phyloP scores from a whole-genome alignment of 768 basidiomycete genomes.

The Butyriboletus loyo region DNA sequence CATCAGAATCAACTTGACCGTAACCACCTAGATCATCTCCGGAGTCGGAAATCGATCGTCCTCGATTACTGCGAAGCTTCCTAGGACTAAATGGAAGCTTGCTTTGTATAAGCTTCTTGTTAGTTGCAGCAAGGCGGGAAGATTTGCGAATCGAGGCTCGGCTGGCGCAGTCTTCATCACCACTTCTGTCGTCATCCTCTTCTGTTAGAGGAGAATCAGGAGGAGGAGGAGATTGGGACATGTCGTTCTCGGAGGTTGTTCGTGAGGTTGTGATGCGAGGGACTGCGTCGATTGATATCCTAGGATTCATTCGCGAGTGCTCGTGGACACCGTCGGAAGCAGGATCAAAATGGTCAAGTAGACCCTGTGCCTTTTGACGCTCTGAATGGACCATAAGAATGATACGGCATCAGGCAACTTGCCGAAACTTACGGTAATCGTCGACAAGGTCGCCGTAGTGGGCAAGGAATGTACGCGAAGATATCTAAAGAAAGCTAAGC shows the following conservation, averaged over 20 bases:
- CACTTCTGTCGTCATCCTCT: slow-evolving; percentile 22
- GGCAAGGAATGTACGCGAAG: slow-evolving; percentile 36
- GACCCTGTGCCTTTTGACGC: slow-evolving; percentile 39
- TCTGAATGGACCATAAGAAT: slow-evolving; percentile 36
- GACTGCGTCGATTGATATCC: slow-evolving; percentile 30
- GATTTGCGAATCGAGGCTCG: slow-evolving; percentile 13
- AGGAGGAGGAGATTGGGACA: not conserved
- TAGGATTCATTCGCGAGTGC: slow-evolving; percentile 48
- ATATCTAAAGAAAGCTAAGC: slow-evolving; percentile 37
- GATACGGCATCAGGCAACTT: not conserved
- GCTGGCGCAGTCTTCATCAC: slow-evolving; percentile 7
- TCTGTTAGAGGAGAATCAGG: slow-evolving; percentile 27
- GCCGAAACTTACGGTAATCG: slow-evolving; percentile 48
- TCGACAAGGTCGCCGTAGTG: slow-evolving; percentile 46
- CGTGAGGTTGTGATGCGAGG: not conserved
- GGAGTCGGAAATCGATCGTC: slow-evolving; percentile 30
- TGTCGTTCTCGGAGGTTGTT: slow-evolving; percentile 13
- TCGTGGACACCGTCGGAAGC: slow-evolving; percentile 53
- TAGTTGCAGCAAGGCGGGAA: slow-evolving; percentile 9
- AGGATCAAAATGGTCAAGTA: slow-evolving; percentile 57
- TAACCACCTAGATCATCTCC: slow-evolving; percentile 41
- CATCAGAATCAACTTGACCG: slow-evolving; percentile 30
- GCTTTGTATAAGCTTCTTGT: slow-evolving; percentile 18
- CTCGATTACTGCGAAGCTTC: slow-evolving; percentile 47
- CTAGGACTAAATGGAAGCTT: slow-evolving; percentile 65